Evolutionary conservation across 805 yeast species (phyloP).

Genomic region (Peterozyma xylosa): DNA sequence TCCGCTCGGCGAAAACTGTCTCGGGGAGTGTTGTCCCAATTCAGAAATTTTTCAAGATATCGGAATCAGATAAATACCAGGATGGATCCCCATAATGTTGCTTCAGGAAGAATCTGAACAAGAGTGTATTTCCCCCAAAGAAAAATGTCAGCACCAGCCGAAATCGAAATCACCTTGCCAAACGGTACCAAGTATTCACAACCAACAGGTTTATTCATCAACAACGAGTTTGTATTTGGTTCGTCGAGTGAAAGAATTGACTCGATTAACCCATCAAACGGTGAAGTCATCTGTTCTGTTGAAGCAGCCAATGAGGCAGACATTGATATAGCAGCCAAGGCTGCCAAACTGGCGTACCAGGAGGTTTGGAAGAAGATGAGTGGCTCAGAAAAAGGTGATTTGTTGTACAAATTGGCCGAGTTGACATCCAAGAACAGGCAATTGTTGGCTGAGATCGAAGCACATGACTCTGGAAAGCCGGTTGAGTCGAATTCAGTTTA

Average conservation of each 20-base stretch:
- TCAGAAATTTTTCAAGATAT: too few species aligned
- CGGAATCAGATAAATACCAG: too few species aligned
- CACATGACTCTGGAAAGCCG: slow-evolving; percentile 54
- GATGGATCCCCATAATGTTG: too few species aligned
- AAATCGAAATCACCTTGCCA: slow-evolving; percentile 46
- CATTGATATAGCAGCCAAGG: slow-evolving; percentile 59
- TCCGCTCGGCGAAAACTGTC: too few species aligned
- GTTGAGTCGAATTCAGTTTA: slow-evolving; percentile 33
- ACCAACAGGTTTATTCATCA: slow-evolving; percentile 55
- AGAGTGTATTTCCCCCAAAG: too few species aligned
- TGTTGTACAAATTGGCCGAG: slow-evolving; percentile 42
- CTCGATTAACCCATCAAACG: slow-evolving; percentile 60
- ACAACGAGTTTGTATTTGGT: slow-evolving; percentile 55
- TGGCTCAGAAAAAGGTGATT: slow-evolving; percentile 46
- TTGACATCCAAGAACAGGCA: slow-evolving; percentile 43
- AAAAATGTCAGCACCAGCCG: neutral
- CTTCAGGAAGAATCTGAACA: too few species aligned
- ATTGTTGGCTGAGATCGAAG: slow-evolving; percentile 44
- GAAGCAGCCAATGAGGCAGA: slow-evolving; percentile 51
- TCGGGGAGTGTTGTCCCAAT: too few species aligned
- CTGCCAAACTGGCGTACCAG: slow-evolving; percentile 56
- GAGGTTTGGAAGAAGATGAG: slow-evolving; percentile 36
- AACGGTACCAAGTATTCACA: slow-evolving; percentile 43
- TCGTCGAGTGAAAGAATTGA: slow-evolving; percentile 49
- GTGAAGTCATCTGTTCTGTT: slow-evolving; percentile 50